Base-by-base conservation (phyloP, 306 rosid species). In the Myrica gale region DNA sequence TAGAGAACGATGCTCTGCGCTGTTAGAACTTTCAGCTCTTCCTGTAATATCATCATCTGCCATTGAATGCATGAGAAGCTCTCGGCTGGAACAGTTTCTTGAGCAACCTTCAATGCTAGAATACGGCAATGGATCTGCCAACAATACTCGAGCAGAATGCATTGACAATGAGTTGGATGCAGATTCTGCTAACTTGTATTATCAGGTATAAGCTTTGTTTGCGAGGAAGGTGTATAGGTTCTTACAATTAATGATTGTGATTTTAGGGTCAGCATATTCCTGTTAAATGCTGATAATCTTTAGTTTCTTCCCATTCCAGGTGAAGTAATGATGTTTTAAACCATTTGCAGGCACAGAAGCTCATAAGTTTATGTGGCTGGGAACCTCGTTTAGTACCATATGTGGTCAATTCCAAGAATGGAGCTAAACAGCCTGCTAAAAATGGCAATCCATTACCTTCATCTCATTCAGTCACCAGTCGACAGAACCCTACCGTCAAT, bases 281-380 rank as follows among this genome's bases (percentile, higher is more conserved):
- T 56, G 47, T 63, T 37, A 63, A 63, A 54, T 80, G 54, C 62
- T 72, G 52, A 20, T 32, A 52, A 52, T 71, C 71, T 48, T 55
- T 70, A 51, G 53, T 37, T 47, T 46, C 63, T 39, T 70, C 37
- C 51, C 53, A 23, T 60, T 70, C 73, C 43, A 21, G 82, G 81
- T 74, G 57, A 56, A 39, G 17, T 41, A 15, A 17, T 73, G 44
- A 47, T 60, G 7, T 74, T 74, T 72, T 75, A 37, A 61, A 78
- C 52, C 32, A 32, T 82, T 76, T 82, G 79, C 90, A 95, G 98
- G 95, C 96, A 80, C 96, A 84, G 81, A 90, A 85, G 83, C 83
- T 95, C 72, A 85, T 90, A 75, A 87, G 92, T 86, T 84, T 95
- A 73, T 95, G 89, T 13, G 97, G 98, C 76, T 95, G 98, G 98